phyloP scores from a whole-genome alignment of 2,329 filamentous ascomycete species.

The Akanthomyces dipterigenus region DNA sequence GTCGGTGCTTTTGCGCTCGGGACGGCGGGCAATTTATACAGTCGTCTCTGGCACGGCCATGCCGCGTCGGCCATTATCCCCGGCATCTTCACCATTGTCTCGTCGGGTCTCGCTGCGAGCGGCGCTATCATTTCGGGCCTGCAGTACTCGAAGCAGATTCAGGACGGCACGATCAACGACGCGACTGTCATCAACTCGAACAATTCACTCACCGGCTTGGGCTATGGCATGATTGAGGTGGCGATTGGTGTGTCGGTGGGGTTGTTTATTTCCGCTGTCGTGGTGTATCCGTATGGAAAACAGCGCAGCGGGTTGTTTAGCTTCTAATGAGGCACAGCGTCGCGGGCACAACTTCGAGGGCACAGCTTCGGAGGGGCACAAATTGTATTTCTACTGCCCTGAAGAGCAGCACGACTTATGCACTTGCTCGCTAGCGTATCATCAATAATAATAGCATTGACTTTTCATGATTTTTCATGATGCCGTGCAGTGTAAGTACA shows the following conservation, averaged over 20 bases:
- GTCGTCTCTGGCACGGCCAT: conserved; percentile 6
- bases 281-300: conserved; percentile 7
- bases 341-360: too few species aligned
- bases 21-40: conserved; percentile 3
- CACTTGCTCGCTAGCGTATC: background rate
- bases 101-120: conserved; percentile 1
- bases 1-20: conserved; percentile 11
- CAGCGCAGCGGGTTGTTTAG: conserved; percentile 3
- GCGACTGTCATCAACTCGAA: background rate
- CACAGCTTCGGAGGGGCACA: too few species aligned
- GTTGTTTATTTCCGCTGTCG: conserved; percentile 1
- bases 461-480: too few species aligned
- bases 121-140: conserved; percentile 6
- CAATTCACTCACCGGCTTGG: background rate
- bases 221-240: conserved; percentile 9
- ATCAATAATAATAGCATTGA: background rate
- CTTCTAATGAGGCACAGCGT: too few species aligned
- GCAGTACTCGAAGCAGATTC: background rate
- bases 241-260: conserved; percentile 3
- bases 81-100: conserved; percentile 12
- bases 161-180: background rate
- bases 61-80: conserved; percentile 11
- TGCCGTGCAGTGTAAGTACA: too few species aligned
- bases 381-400: background rate
- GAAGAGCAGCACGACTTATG: background rate